Percentiles rank a stretch among this genome's conserved stretches.
Evolutionary conservation across 306 rosid genomes (phyloP).

Genomic region (Amphicarpaea edgeworthii): DNA sequence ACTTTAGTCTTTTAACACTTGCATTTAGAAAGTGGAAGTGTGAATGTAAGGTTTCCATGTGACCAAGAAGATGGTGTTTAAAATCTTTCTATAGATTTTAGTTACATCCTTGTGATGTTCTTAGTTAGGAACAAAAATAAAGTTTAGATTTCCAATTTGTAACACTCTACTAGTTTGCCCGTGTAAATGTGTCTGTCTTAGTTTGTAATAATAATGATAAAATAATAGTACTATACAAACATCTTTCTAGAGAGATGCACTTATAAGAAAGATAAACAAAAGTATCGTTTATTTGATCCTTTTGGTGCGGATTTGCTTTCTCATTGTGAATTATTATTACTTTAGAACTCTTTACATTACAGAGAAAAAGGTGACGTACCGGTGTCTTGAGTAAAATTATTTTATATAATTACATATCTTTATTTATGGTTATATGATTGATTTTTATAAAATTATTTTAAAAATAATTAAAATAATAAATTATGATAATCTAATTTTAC

Average conservation of each 20-base stretch:
- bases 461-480: too few species aligned
- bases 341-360: not conserved
- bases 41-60: not conserved
- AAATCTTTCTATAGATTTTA: not conserved
- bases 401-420: too few species aligned
- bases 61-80: not conserved
- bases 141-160: not conserved
- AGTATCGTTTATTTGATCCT: slow-evolving; percentile 5
- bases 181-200: not conserved
- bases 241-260: not conserved
- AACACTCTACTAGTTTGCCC: not conserved
- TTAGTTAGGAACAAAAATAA: not conserved
- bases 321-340: slow-evolving; percentile 16
- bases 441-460: too few species aligned
- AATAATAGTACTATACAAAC: not conserved
- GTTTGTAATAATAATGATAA: not conserved
- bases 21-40: slow-evolving; percentile 2
- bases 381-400: too few species aligned
- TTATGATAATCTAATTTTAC: too few species aligned
- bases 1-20: too few species aligned
- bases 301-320: slow-evolving; percentile 15
- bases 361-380: too few species aligned
- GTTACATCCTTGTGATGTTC: slow-evolving; percentile 8
- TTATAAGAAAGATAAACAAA: not conserved
- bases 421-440: too few species aligned